A percentile compares a stretch with the other conserved stretches of the same genome.
Evolutionary conservation across 2,329 filamentous ascomycete genomes (phyloP).

Genomic region (Purpureocillium takamizusanense): DNA sequence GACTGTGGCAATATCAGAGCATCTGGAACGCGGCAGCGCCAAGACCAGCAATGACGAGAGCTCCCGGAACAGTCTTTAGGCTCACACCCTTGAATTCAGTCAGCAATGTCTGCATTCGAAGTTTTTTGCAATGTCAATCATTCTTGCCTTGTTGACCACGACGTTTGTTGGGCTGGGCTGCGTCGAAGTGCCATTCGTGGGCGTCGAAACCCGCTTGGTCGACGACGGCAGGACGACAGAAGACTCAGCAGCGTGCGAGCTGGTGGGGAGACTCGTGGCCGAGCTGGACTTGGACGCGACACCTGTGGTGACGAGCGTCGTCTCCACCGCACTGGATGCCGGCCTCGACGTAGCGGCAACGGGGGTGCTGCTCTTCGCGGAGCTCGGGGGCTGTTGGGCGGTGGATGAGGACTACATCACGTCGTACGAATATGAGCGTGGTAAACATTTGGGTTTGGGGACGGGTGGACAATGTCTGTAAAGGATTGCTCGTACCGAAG

Average conservation of each 20-base stretch:
- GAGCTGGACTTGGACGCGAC: background rate
- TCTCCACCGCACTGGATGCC: background rate
- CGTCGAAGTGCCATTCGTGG: background rate
- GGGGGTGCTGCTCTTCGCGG: background rate
- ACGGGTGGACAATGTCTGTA: too few relatives aligned
- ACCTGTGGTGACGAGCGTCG: background rate
- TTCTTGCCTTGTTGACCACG: slow-evolving; percentile 1
- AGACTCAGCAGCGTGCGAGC: background rate
- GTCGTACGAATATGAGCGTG: too few relatives aligned
- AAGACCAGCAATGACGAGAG: background rate
- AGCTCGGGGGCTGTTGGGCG: background rate
- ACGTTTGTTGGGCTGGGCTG: background rate
- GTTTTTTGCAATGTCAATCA: too few relatives aligned
- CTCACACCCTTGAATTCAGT: background rate
- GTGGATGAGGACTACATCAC: too few relatives aligned
- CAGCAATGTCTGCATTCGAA: too few relatives aligned
- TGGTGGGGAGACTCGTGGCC: background rate
- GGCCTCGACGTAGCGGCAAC: background rate
- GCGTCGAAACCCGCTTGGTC: background rate
- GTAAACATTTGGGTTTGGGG: too few relatives aligned
- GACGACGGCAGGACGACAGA: background rate
- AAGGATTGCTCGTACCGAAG: background rate
- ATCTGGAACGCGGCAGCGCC: background rate
- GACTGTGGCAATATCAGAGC: background rate
- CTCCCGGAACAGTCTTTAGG: background rate